Conservation (phyloP, 1,284 basidiomycete genomes). For the Flammula alnicola region DNA sequence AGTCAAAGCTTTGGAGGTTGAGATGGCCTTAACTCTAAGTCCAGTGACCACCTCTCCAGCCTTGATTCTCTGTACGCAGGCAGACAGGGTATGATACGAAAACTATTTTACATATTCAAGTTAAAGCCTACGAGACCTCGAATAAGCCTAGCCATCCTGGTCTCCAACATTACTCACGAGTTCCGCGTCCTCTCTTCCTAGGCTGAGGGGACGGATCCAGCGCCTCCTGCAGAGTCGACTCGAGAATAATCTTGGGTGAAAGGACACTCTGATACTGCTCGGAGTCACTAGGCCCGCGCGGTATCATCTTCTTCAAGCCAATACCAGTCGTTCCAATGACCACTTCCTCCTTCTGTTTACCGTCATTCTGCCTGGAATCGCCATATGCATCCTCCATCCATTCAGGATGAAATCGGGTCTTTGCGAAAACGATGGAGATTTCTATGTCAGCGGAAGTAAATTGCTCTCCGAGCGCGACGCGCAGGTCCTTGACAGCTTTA, state of each 20-base stretch:
- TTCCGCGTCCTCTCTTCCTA: too few relatives aligned
- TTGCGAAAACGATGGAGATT: constrained; percentile 4
- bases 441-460: constrained; percentile 24
- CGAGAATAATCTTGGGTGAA: constrained; percentile 23
- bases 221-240: constrained; percentile 21
- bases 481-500: constrained; percentile 23
- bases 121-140: too few relatives aligned
- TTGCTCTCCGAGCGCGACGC: constrained; percentile 23
- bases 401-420: not conserved
- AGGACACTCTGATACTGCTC: constrained; percentile 13
- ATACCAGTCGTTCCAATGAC: constrained; percentile 24
- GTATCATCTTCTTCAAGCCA: constrained; percentile 20
- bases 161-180: too few relatives aligned
- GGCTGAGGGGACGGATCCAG: constrained; percentile 16
- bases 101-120: too few relatives aligned
- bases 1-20: too few relatives aligned
- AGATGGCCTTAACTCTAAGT: too few relatives aligned
- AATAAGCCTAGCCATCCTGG: too few relatives aligned
- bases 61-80: too few relatives aligned
- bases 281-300: not conserved
- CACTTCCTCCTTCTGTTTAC: constrained; percentile 3
- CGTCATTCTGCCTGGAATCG: constrained; percentile 9
- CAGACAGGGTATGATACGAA: too few relatives aligned
- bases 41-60: too few relatives aligned
- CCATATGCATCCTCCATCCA: constrained; percentile 26